Base-by-base conservation (phyloP, 2,329 filamentous ascomycete genomes). In the Aspergillus sergii region DNA sequence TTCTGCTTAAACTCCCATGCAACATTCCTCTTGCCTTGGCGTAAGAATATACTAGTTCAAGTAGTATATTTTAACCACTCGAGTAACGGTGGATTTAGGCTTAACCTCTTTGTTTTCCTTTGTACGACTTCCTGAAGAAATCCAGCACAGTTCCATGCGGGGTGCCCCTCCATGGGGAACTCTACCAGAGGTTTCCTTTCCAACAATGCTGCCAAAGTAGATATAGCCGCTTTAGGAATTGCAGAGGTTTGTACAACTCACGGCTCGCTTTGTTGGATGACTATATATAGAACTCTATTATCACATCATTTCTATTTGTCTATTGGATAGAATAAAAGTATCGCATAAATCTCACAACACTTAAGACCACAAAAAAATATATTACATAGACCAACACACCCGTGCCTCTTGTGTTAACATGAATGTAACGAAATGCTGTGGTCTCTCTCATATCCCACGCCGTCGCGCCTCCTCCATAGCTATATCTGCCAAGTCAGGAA, bases 381-480 rank as follows among this genome's bases (percentile, higher is more conserved):
- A 19, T 11, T 16, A 30, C 7, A 30, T 21, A 14, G 16, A n/a
- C 19, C 7, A 11, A 34, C 28, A 32, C 12, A 9, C 26, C 4
- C 14, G 7, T 30, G 14, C 19, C n/a, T 21, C 21, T 32, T 32
- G 16, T 51, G 8, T 4, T 30, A 32, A 30, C 3, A n/a, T 21
- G 6, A 21, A 51, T 21, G 9, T 12, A 34, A 21, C 28, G 21
- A n/a, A 51, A 21, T 19, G 19, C 9, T 34, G 21, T 3, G 46
- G 26, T 34, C 16, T 1, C 16, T n/a, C n/a, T 58, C 54, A 65
- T 23, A 69, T 39, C 5, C 63, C 67, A 34, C 63, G 66, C 26
- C 66, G 64, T 55, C 64, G 67, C 36, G 67, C 68, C 53, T 70
- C 68, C 39, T 68, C 68, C 46, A 60, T 64, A 4, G 64, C 64